A percentile compares a stretch with the other conserved stretches of the same genome.
These are phyloP conservation scores for Trichoderma breve DNA, from an alignment of 2,329 filamentous ascomycete genomes.

Conservation along the genomic window DNA sequence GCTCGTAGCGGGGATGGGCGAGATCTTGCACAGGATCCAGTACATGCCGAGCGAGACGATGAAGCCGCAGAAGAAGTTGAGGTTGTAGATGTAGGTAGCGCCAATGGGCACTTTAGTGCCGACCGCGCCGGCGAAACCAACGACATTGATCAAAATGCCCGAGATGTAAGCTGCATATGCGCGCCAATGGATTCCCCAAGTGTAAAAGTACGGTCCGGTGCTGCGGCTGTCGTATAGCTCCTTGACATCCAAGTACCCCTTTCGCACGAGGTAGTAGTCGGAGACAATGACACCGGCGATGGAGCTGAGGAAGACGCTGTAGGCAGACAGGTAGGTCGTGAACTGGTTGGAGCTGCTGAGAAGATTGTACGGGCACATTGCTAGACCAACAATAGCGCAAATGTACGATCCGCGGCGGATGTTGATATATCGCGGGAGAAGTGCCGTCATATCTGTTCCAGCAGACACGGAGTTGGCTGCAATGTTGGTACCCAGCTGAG, in stretches of 20 bases:
- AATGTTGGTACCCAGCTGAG: constrained; percentile 83
- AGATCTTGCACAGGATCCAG: constrained; percentile 66
- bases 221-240: constrained; percentile 73
- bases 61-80: constrained; percentile 90
- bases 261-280: constrained; percentile 85
- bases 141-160: constrained; percentile 86
- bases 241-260: constrained; percentile 74
- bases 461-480: constrained; percentile 83
- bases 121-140: constrained; percentile 83
- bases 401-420: constrained; percentile 87
- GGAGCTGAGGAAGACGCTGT: constrained; percentile 89
- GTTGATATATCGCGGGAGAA: constrained; percentile 75
- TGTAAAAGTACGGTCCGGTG: constrained; percentile 70
- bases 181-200: constrained; percentile 74
- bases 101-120: constrained; percentile 69
- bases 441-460: constrained; percentile 77
- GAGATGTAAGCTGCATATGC: constrained; percentile 79
- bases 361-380: constrained; percentile 85
- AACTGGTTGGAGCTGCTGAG: constrained; percentile 75
- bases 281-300: constrained; percentile 88
- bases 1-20: constrained; percentile 71
- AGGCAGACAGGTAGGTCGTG: constrained; percentile 86
- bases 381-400: constrained; percentile 74
- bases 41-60: constrained; percentile 66
- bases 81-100: constrained; percentile 80